phyloP scores from a whole-genome alignment of 108 stramenopile genomes.

The Discostella stelligeroides region DNA sequence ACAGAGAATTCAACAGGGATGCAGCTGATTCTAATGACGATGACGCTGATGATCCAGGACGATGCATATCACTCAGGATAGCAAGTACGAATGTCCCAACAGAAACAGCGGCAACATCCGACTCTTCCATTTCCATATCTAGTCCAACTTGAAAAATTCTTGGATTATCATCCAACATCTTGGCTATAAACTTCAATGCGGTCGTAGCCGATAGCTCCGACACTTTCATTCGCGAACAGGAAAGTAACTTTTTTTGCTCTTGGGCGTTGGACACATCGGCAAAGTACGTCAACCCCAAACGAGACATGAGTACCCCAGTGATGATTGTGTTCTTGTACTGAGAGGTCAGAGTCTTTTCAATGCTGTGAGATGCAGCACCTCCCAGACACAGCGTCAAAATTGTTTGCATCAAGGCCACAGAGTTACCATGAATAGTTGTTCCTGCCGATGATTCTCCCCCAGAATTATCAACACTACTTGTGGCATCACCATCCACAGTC shows the following conservation, averaged over 20 bases:
- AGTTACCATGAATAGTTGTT: slow-evolving; percentile 39
- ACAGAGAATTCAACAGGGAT: slow-evolving; percentile 61
- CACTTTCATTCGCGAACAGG: slow-evolving; percentile 55
- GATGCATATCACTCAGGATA: slow-evolving; percentile 25
- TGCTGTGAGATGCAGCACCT: slow-evolving; percentile 24
- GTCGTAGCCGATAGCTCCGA: slow-evolving; percentile 52
- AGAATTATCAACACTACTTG: background rate
- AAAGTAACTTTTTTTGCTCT: slow-evolving; percentile 39
- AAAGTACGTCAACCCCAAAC: slow-evolving; percentile 33
- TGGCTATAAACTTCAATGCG: slow-evolving; percentile 49
- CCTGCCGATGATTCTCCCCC: slow-evolving; percentile 8
- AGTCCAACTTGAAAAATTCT: slow-evolving; percentile 45
- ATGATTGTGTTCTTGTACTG: slow-evolving; percentile 36
- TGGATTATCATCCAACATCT: slow-evolving; percentile 64
- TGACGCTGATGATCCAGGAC: slow-evolving; percentile 46
- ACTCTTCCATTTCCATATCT: slow-evolving; percentile 23
- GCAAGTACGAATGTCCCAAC: slow-evolving; percentile 53
- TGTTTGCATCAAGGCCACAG: slow-evolving; percentile 40
- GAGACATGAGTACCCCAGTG: slow-evolving; percentile 12
- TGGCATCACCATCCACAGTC: background rate
- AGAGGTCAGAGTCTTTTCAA: slow-evolving; percentile 9
- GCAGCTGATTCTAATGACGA: slow-evolving; percentile 56
- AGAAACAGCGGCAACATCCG: slow-evolving; percentile 34
- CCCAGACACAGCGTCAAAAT: slow-evolving; percentile 63
- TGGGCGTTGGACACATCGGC: slow-evolving; percentile 10